These are phyloP conservation scores for Diaporthe citriasiana DNA, from an alignment of 2,329 filamentous ascomycete genomes.

Conservation along the genomic window DNA sequence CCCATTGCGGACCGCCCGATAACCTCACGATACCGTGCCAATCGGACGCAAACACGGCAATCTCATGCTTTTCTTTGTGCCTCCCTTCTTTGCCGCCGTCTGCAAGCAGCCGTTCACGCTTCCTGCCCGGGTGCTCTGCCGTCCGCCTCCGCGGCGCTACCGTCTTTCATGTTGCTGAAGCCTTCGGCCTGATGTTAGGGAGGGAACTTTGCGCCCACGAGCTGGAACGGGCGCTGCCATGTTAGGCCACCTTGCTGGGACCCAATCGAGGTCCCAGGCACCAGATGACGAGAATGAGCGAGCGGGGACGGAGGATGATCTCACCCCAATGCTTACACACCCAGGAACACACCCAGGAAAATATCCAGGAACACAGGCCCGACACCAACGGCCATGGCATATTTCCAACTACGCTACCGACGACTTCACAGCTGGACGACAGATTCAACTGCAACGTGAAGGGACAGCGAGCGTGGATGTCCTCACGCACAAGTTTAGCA, in stretches of 20 bases:
- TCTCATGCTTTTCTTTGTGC: constrained; percentile 16
- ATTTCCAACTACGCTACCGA: neutral
- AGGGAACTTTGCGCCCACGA: constrained; percentile 6
- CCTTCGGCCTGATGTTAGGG: constrained; percentile 16
- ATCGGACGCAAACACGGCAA: constrained; percentile 1
- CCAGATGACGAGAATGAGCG: constrained; percentile 31
- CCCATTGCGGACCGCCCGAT: constrained; percentile 26
- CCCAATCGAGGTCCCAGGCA: constrained; percentile 18
- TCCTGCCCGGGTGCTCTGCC: neutral
- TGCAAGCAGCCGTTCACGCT: neutral
- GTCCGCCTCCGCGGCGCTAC: neutral
- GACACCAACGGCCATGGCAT: neutral
- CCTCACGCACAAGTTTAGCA: constrained; percentile 39
- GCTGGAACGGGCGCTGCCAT: constrained; percentile 40
- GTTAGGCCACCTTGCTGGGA: constrained; percentile 40
- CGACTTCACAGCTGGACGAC: neutral
- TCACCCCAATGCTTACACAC: neutral
- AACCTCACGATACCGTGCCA: constrained; percentile 16
- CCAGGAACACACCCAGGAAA: constrained; percentile 2
- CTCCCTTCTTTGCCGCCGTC: neutral
- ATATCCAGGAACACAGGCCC: neutral
- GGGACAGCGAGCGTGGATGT: constrained; percentile 36
- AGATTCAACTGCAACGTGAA: neutral
- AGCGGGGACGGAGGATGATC: neutral
- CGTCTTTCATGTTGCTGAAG: constrained; percentile 5